Evolutionary conservation across 768 basidiomycete species (phyloP).

Genomic region (Lactarius sp.): DNA sequence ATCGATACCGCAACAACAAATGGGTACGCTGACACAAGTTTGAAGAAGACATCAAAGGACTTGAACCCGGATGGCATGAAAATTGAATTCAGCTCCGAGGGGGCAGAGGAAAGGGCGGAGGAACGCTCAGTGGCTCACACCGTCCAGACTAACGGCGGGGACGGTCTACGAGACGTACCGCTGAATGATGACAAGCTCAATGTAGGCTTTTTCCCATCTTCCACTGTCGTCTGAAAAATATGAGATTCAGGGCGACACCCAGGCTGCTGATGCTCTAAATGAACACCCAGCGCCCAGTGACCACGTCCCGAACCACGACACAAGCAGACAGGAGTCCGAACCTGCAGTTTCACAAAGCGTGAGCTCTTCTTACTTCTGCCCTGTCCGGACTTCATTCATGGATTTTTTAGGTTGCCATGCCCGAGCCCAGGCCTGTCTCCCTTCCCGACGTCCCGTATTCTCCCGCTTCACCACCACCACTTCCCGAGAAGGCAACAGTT

Average conservation of each 20-base stretch:
- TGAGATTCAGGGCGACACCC: not conserved
- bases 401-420: not conserved
- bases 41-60: not conserved
- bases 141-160: not conserved
- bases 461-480: slow-evolving; percentile 16
- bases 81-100: slow-evolving; percentile 7
- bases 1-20: not conserved
- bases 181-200: not conserved
- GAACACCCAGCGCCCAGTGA: slow-evolving; percentile 11
- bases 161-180: not conserved
- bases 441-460: slow-evolving; percentile 16
- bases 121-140: not conserved
- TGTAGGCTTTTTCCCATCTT: slow-evolving; percentile 4
- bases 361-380: not conserved
- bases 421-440: not conserved
- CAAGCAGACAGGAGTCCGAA: slow-evolving; percentile 3
- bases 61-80: not conserved
- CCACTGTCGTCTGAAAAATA: slow-evolving; percentile 1
- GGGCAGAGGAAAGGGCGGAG: not conserved
- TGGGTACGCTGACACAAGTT: not conserved
- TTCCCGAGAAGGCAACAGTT: slow-evolving; percentile 9
- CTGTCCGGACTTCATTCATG: not conserved
- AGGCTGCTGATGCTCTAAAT: slow-evolving; percentile 7
- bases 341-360: not conserved
- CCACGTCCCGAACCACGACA: not conserved